Conservation (phyloP, 768 basidiomycete species). For the Agrocybe chaxingu region DNA sequence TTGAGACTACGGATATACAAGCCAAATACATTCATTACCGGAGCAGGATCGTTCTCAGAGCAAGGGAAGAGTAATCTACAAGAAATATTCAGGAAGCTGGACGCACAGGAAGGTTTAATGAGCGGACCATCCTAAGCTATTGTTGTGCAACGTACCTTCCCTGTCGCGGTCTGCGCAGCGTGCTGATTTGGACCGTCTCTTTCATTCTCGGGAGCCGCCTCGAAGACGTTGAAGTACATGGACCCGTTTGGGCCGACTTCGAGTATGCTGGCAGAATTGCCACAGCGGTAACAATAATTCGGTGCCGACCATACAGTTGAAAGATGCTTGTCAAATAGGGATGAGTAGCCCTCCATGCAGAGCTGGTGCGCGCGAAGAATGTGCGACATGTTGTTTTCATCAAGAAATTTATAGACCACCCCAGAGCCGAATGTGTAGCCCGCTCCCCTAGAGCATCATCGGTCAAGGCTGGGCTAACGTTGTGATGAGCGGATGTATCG, state of each 20-base stretch:
- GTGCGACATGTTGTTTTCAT: conserved; percentile 94
- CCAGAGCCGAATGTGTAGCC: conserved; percentile 99
- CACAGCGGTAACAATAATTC: conserved; percentile 98
- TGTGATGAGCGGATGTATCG: conserved; percentile 20
- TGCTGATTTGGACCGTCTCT: conserved; percentile 84
- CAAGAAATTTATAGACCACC: conserved; percentile 96
- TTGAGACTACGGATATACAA: no score
- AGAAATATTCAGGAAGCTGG: conserved; percentile 82
- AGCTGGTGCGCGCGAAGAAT: conserved; percentile 98
- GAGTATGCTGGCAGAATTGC: conserved; percentile 93
- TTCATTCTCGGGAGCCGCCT: conserved; percentile 98
- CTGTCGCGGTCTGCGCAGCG: conserved; percentile 63
- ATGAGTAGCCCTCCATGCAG: conserved; percentile 99
- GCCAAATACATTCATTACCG: no score
- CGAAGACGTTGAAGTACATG: conserved; percentile 97
- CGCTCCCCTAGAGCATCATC: conserved; percentile 66
- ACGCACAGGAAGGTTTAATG: conserved; percentile 6
- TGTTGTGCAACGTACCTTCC: conserved; percentile 48
- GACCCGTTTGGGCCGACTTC: conserved; percentile 88
- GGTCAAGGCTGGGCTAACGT: conserved; percentile 15
- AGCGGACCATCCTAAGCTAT: not conserved
- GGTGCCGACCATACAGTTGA: conserved; percentile 99
- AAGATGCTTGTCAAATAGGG: conserved; percentile 92
- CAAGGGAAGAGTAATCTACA: conserved; percentile 24
- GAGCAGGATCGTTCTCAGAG: no score